Evolutionary conservation across 495 filamentous ascomycete genomes (phyloP).

Genomic region (Neurospora terricola): DNA sequence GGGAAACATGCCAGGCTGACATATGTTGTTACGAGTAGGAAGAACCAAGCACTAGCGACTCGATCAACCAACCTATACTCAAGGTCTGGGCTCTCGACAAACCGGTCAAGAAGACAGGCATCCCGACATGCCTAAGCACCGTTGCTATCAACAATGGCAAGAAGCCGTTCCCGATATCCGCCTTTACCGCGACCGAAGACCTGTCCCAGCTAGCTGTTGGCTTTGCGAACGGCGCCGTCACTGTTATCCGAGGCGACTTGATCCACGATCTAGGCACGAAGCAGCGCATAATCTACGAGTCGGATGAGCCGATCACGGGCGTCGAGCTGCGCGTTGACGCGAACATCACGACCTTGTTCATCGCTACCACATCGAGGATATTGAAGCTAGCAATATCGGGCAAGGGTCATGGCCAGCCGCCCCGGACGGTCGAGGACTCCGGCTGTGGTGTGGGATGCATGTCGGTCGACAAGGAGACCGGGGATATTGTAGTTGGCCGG

Average conservation of each 20-base stretch:
- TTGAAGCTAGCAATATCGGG: constrained; percentile 77
- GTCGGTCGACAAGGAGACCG: constrained; percentile 67
- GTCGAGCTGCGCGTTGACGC: constrained; percentile 62
- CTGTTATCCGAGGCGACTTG: constrained; percentile 84
- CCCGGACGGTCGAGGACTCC: constrained; percentile 74
- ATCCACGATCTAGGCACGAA: constrained; percentile 95
- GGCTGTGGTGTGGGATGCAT: constrained; percentile 90
- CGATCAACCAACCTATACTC: constrained; percentile 56
- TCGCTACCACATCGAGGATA: constrained; percentile 85
- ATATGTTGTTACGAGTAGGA: constrained; percentile 33
- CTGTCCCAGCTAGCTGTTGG: constrained; percentile 87
- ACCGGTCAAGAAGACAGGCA: constrained; percentile 83
- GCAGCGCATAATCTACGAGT: constrained; percentile 92
- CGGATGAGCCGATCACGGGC: constrained; percentile 90
- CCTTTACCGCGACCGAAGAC: constrained; percentile 76
- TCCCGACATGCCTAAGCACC: constrained; percentile 76
- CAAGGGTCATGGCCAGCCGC: constrained; percentile 79
- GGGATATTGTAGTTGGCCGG: constrained; percentile 78
- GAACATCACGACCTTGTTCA: constrained; percentile 67
- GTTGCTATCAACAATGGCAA: constrained; percentile 81
- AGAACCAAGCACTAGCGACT: constrained; percentile 53
- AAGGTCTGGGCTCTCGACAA: constrained; percentile 97
- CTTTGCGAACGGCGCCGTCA: constrained; percentile 92
- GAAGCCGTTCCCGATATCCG: constrained; percentile 88
- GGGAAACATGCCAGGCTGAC: neutral